Evolutionary conservation across 306 rosid species (phyloP), one percentile per base, ranked within the genome.

Genomic region (Fragaria iinumae): DNA sequence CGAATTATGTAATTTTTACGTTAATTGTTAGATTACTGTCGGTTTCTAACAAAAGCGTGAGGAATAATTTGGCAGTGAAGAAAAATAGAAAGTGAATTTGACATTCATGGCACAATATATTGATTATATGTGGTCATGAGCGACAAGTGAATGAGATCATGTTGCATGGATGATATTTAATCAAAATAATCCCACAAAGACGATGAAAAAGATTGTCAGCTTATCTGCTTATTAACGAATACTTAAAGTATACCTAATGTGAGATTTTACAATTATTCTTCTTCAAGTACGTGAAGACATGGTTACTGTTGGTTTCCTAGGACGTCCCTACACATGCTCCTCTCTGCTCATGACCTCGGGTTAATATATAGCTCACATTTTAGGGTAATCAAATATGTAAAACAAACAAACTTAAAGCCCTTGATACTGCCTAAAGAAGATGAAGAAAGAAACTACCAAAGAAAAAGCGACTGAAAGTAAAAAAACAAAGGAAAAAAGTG

Each of bases 381-480:
- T 62, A 14, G 11, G 67, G 16, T 29, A 17, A 36, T 23, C 18
- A 60, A 11, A 67, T 44, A 13, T 45, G 41, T 12, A 44, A 10
- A 18, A 5, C 3, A 69, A 44, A 13, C 5, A 45, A 41, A 3
- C 8, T 2, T 32, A 62, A 62, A 27, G 67, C 0, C 67, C 41
- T 62, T 62, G 41, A 62, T 62, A 6, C 67, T 29, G 68, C 68
- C 11, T 10, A 34, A 25, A 17, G 3, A 62, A 44, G 11, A 21
- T 14, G 21, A 69, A 48, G 56, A 69, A 32, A 32, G 38, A 38
- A 48, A n/a, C 34, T 9, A 39, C 21, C 14, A n/a, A n/a, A 64
- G 47, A 17, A 44, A 74, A 62, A 60, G 45, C 12, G 2, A 18
- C 56, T 13, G 3, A 83, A 87, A 80, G 83, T 23, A 60, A 60